Conservation (phyloP, 139 green algal genomes). For the Marvania coccoides region DNA sequence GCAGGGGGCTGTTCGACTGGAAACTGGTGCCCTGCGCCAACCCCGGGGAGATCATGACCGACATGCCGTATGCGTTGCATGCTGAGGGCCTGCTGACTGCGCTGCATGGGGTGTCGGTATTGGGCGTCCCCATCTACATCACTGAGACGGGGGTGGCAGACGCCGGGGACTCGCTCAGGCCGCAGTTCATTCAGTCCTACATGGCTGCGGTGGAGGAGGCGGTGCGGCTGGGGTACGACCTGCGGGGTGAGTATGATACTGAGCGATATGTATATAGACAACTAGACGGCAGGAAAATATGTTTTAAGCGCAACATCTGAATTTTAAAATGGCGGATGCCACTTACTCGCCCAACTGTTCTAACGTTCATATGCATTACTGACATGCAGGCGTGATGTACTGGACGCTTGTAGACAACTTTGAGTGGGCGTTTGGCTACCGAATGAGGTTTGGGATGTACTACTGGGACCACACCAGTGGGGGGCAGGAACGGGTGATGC, state of each 20-base stretch:
- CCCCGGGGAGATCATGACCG: slow-evolving; percentile 63
- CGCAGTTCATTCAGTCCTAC: slow-evolving; percentile 28
- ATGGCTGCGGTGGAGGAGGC: slow-evolving; percentile 26
- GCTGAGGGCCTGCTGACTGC: slow-evolving; percentile 42
- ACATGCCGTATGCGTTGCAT: slow-evolving; percentile 79
- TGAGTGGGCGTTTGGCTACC: slow-evolving; percentile 55
- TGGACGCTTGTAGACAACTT: slow-evolving; percentile 66
- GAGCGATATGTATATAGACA: background rate
- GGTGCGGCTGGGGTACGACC: slow-evolving; percentile 8
- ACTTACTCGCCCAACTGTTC: too few relatives aligned
- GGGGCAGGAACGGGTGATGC: slow-evolving; percentile 6
- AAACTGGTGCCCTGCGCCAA: slow-evolving; percentile 39
- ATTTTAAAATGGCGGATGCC: too few relatives aligned
- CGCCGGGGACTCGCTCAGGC: slow-evolving; percentile 32
- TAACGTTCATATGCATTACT: too few relatives aligned
- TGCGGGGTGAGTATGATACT: slow-evolving; percentile 18
- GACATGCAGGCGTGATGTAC: slow-evolving; percentile 60
- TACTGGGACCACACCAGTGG: slow-evolving; percentile 12
- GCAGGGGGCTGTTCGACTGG: slow-evolving; percentile 41
- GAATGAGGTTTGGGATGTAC: slow-evolving; percentile 46
- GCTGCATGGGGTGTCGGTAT: slow-evolving; percentile 11
- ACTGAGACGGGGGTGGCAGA: slow-evolving; percentile 76
- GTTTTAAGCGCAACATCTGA: too few relatives aligned
- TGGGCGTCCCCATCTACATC: slow-evolving; percentile 75
- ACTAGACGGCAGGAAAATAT: too few relatives aligned